phyloP scores from a whole-genome alignment of 768 basidiomycete species.

The Chalciporus pseudorubinellus region DNA sequence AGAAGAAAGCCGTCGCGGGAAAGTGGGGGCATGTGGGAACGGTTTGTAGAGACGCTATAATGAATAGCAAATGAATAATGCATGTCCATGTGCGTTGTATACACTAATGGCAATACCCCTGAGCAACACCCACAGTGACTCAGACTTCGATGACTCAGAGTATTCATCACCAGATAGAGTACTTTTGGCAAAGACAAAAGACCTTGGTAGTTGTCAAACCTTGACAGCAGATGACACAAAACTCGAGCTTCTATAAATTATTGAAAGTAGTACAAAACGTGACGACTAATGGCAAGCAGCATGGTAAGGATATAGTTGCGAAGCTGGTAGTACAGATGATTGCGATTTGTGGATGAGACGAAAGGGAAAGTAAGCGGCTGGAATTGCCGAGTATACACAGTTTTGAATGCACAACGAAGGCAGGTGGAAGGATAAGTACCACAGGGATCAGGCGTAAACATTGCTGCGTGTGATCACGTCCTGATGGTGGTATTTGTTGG shows the following conservation, averaged over 20 bases:
- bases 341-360: conserved; percentile 2
- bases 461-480: conserved; percentile 17
- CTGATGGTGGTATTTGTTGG: conserved; percentile 21
- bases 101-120: background rate
- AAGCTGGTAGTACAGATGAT: conserved; percentile 27
- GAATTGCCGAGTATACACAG: background rate
- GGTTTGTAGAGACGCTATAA: conserved; percentile 24
- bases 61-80: too few species aligned
- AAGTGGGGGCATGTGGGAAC: conserved; percentile 14
- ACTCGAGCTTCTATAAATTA: conserved; percentile 19
- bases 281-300: background rate
- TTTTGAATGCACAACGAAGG: conserved; percentile 7
- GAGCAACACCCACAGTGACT: background rate
- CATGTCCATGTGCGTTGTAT: conserved; percentile 6
- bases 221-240: background rate
- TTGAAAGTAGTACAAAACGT: conserved; percentile 20
- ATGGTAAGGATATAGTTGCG: conserved; percentile 13
- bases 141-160: too few species aligned
- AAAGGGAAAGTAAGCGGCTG: background rate
- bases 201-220: background rate
- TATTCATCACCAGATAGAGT: too few species aligned
- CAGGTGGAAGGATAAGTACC: conserved; percentile 3
- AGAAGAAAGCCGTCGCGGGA: conserved; percentile 35
- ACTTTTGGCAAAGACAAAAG: background rate
- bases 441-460: conserved; percentile 1